Percentiles rank a stretch among this genome's conserved stretches.
phyloP scores from a whole-genome alignment of 106 monocot genomes.

The Allium sativum region DNA sequence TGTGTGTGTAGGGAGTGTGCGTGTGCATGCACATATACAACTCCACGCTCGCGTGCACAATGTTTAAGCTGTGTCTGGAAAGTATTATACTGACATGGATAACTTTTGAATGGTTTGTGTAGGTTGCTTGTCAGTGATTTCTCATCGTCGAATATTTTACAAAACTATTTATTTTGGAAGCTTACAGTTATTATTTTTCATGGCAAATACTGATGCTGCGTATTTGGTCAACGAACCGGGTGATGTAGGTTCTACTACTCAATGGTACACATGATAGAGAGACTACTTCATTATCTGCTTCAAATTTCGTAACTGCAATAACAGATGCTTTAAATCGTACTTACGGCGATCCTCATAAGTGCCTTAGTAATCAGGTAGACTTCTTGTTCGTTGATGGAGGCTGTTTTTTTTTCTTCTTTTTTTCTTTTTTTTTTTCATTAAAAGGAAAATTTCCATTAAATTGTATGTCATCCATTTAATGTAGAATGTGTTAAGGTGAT shows the following conservation, averaged over 20 bases:
- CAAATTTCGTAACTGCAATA: conserved; percentile 80
- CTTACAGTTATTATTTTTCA: too few species aligned
- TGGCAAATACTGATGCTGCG: not conserved
- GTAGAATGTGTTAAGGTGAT: too few species aligned
- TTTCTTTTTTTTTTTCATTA: not conserved
- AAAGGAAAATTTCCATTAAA: not conserved
- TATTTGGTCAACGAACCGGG: not conserved
- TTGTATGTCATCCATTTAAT: not conserved
- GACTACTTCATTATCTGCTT: conserved; percentile 70
- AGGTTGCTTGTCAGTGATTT: too few species aligned
- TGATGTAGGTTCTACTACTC: conserved; percentile 67
- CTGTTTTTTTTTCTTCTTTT: not conserved
- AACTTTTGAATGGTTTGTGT: too few species aligned
- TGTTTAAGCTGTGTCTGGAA: too few species aligned
- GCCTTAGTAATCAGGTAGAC: conserved; percentile 65
- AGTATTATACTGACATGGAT: too few species aligned
- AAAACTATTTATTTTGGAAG: too few species aligned
- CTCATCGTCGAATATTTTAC: too few species aligned
- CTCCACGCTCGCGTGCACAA: too few species aligned
- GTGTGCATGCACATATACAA: too few species aligned
- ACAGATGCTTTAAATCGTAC: conserved; percentile 91
- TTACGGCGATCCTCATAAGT: conserved; percentile 58
- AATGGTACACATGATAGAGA: conserved; percentile 96
- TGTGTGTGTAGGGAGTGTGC: too few species aligned
- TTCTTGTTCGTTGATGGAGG: too few species aligned